Evolutionary conservation across 202 grass and related monocot genomes (phyloP), one percentile per base, ranked within the genome.

Genomic region (Brachypodium distachyon): DNA sequence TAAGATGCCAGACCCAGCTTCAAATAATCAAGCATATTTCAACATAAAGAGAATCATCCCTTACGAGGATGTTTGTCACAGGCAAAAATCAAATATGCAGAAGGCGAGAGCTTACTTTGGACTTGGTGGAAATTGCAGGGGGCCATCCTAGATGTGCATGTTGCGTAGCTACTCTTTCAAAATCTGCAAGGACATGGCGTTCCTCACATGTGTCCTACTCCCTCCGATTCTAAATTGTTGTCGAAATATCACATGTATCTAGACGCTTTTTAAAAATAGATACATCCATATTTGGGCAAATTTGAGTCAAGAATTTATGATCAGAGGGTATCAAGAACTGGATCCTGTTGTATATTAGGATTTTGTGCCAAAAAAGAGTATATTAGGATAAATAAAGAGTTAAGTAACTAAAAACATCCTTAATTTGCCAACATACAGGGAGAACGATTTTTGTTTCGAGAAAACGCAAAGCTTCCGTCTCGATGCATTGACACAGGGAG

Each of bases 301-400:
- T n/a, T n/a, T n/a, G n/a, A n/a, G n/a, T n/a, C n/a, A n/a, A n/a
- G n/a, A n/a, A n/a, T n/a, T n/a, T n/a, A n/a, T n/a, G n/a, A n/a
- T n/a, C n/a, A n/a, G n/a, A n/a, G 21, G 52, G 61, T 76, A 76
- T 76, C 62, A 76, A 83, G 72, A 50, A 83, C 41, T 69, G 76
- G 81, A 31, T 83, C 72, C 81, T 83, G 41, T 76, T 47, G 36
- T 39, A 29, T 22, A 60, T 12, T 68, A 12, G 21, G 42, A 69
- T 13, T n/a, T n/a, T n/a, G n/a, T n/a, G n/a, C n/a, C n/a, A n/a
- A n/a, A n/a, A n/a, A n/a, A n/a, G n/a, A n/a, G n/a, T n/a, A n/a
- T n/a, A n/a, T n/a, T n/a, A n/a, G n/a, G n/a, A n/a, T n/a, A 69
- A 60, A 58, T 11, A 50, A 76, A 31, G 11, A 12, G 38, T 76